phyloP scores from a whole-genome alignment of 176 grass and related monocot species.

The Carex pumila region DNA sequence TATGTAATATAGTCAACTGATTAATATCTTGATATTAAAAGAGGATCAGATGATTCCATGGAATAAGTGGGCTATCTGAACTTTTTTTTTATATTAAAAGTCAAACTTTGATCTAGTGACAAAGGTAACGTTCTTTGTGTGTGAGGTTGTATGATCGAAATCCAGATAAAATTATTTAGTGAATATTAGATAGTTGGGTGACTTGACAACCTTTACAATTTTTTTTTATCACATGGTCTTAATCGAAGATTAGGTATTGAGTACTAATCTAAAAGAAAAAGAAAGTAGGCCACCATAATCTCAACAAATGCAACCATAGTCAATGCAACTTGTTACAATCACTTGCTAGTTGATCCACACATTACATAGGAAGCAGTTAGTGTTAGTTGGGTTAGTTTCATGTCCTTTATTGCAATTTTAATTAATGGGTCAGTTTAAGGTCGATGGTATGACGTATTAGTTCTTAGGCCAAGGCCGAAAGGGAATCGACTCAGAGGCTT shows the following conservation, averaged over 20 bases:
- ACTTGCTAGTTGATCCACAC: background rate
- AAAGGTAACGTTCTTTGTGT: too few species aligned
- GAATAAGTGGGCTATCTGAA: background rate
- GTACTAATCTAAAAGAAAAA: background rate
- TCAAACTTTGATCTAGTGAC: too few species aligned
- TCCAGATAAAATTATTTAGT: too few species aligned
- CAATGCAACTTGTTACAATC: background rate
- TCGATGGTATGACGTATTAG: too few species aligned
- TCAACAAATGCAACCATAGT: conserved; percentile 5
- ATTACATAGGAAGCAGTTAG: background rate
- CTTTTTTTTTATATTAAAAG: too few species aligned
- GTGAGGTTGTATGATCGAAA: too few species aligned
- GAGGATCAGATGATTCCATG: too few species aligned
- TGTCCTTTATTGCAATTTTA: background rate
- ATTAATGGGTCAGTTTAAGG: too few species aligned
- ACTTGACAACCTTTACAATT: too few species aligned
- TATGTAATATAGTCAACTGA: background rate
- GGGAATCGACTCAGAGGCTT: too few species aligned
- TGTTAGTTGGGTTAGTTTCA: background rate
- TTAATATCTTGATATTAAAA: background rate
- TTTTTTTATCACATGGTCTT: background rate
- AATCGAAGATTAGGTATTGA: background rate
- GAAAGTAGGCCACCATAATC: background rate
- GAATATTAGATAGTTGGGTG: too few species aligned
- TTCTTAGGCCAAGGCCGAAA: too few species aligned